A percentile compares a stretch with the other conserved stretches of the same genome.
These are phyloP conservation scores for Pseudonectria buxi DNA, from an alignment of 2,329 filamentous ascomycete species.

Conservation along the genomic window DNA sequence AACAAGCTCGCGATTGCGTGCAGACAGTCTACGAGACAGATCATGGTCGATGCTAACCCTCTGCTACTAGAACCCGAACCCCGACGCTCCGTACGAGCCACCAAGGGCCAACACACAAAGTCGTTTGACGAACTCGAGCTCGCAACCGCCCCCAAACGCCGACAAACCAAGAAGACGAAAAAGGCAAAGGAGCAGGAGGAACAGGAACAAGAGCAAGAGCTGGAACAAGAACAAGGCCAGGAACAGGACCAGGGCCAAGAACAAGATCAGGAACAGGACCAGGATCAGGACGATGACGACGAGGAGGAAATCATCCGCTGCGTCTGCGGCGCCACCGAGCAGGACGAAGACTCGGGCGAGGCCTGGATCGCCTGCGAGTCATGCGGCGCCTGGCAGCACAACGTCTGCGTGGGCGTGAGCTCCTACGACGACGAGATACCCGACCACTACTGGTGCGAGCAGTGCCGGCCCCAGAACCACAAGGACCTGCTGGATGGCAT, in stretches of 20 bases:
- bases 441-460: conserved; percentile 86
- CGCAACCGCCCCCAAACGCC: conserved; percentile 46
- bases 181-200: conserved; percentile 55
- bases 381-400: conserved; percentile 94
- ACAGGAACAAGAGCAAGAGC: conserved; percentile 41
- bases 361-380: conserved; percentile 95
- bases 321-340: conserved; percentile 81
- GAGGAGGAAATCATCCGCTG: conserved; percentile 77
- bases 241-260: conserved; percentile 41
- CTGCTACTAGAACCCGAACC: conserved; percentile 58
- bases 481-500: conserved; percentile 73
- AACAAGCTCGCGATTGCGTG: no score
- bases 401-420: conserved; percentile 84
- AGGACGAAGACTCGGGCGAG: conserved; percentile 78
- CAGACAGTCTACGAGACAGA: no score
- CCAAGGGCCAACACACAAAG: conserved; percentile 92
- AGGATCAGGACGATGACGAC: conserved; percentile 40
- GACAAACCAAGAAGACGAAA: conserved; percentile 43
- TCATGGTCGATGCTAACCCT: conserved; percentile 18
- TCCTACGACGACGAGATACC: conserved; percentile 72
- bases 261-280: conserved; percentile 43
- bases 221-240: conserved; percentile 17
- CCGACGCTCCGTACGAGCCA: conserved; percentile 88
- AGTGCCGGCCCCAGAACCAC: conserved; percentile 80
- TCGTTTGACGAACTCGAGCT: conserved; percentile 70